Evolutionary conservation across 1,139 yeast species (phyloP), one percentile per base, ranked within the genome.

Genomic region (Taphrina sp.): DNA sequence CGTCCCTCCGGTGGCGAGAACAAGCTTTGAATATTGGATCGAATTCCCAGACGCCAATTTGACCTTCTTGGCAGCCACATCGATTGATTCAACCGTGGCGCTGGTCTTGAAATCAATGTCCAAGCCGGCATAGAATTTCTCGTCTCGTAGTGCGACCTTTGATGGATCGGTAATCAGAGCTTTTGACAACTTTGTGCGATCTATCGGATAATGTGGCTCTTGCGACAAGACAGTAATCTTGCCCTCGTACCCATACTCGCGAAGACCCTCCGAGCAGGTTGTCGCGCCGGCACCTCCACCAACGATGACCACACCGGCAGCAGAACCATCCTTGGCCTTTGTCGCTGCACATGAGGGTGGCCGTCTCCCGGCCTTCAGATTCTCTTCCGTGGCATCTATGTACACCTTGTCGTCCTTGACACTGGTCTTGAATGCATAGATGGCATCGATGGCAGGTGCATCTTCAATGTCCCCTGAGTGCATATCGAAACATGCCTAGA

Each of bases 391-490:
- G 20, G 58, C 60, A 24, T 41, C 45, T 14, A 58, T 58, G 39
- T 28, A 58, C 28, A 58, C 57, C 31, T 46, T 38, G 14, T 45
- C 59, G 28, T 52, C 58, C 38, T 51, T 44, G 26, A 43, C 35
- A 5, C 23, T 28, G 33, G 57, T 47, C 12, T 46, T 39, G 43
- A 51, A 58, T 3, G 45, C 35, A 29, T 39, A 38, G 20, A 58
- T 41, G 29, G 55, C 52, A 33, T 45, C 53, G 17, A 56, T 45
- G 3, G 60, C 60, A n/a, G 60, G 60, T 7, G 59, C 56, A 33
- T 58, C 60, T 36, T 58, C 60, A 22, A 58, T 42, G 22, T 58
- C 60, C 16, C 60, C 60, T 8, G 59, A 52, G 31, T 42, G 46
- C 35, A 44, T 34, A 26, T 52, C 43, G 52, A 55, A 58, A 31